Evolutionary conservation across 192 early-diverging fungal genomes (phyloP).

Genomic region (Gryganskiella cystojenkinii): DNA sequence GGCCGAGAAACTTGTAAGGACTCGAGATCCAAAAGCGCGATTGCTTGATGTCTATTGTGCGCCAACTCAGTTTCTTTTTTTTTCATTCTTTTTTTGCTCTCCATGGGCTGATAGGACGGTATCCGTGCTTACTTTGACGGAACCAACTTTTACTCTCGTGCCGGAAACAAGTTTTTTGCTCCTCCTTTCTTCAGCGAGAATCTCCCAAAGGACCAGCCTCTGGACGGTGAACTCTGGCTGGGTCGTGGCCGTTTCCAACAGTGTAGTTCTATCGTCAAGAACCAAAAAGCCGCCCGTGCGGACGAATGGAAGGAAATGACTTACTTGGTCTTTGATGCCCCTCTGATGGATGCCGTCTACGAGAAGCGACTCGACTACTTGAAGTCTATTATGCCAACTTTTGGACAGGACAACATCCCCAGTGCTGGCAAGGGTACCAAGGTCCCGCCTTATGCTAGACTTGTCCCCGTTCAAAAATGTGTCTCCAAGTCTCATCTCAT

Average conservation of each 20-base stretch:
- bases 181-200: constrained; percentile 59
- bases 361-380: constrained; percentile 63
- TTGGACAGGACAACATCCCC: constrained; percentile 20
- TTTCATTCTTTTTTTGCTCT: neutral
- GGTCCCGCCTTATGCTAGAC: constrained; percentile 44
- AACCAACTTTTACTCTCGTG: constrained; percentile 60
- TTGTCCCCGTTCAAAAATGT: constrained; percentile 64
- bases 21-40: neutral
- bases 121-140: constrained; percentile 74
- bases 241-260: constrained; percentile 72
- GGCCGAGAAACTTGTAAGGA: constrained; percentile 69
- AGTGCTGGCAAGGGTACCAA: constrained; percentile 4
- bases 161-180: constrained; percentile 68
- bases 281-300: constrained; percentile 35
- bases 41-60: neutral
- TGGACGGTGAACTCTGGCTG: constrained; percentile 79
- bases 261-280: constrained; percentile 74
- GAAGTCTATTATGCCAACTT: constrained; percentile 47
- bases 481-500: constrained; percentile 55
- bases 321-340: constrained; percentile 74
- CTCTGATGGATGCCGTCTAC: constrained; percentile 58
- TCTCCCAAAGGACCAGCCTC: constrained; percentile 62
- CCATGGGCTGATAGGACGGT: constrained; percentile 58
- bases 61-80: neutral
- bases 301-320: constrained; percentile 63